Base-by-base conservation (phyloP, 192 early-diverging fungal species). In the Phycomyces nitens region DNA sequence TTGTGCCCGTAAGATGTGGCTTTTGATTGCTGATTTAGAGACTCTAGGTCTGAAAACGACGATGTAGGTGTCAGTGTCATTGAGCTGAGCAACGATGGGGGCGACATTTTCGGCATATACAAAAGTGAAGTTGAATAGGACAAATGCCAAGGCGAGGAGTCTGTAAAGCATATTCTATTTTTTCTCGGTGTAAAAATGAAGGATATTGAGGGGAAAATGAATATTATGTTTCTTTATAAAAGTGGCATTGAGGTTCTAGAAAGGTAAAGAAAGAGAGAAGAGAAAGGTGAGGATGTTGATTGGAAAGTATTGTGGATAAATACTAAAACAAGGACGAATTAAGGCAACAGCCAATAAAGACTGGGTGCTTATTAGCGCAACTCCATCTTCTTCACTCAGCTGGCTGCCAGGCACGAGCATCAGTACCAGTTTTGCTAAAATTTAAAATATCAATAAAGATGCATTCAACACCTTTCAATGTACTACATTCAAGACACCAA, bases 21-120 rank as follows among this genome's bases (percentile, higher is more conserved):
- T 62, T 21, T 53, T 51, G 16, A 73, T 63, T 8, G 6, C 29
- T 23, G 20, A 23, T 23, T 38, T n/a, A 0, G 65, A 16, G 14
- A 58, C 44, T 39, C 64, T 21, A 29, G 44, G 71, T 55, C 64
- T 73, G 34, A 73, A 63, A 1, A 73, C 61, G 7, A 73, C 56
- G 20, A 73, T 73, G 21, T 73, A 73, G 42, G 56, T 20, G n/a
- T 52, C 64, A 5, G 60, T 51, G 42, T 44, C 53, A 20, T 42
- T 64, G 20, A 64, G 47, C 38, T 51, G 26, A 52, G 44, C 22
- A 38, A 51, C 26, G 21, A 47, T 47, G 16, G 60, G 60, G 14
- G 18, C 27, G 50, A 62, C 42, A 27, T 60, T n/a, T 39, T 56
- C 55, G 18, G 55, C 55, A 29, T 39, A 18, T 20, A 56, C 21